Evolutionary conservation across 2,329 filamentous ascomycete genomes (phyloP), one percentile per base, ranked within the genome.

Genomic region (Chaetomiaceae sp.): DNA sequence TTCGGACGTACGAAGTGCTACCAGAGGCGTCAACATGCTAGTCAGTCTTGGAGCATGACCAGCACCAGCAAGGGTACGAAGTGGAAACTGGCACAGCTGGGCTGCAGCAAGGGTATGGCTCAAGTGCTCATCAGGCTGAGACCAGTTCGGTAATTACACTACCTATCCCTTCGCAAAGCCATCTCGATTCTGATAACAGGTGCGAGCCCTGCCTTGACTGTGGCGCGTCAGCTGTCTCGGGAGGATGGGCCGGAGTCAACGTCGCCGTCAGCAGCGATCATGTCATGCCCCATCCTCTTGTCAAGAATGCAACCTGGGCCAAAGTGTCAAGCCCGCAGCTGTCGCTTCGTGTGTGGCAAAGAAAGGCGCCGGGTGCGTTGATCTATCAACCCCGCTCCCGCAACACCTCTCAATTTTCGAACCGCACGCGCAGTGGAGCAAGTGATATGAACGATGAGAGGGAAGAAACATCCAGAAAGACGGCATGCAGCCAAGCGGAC

Each of bases 401-500:
- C 41, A 29, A 32, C n/a, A 3, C 14, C 27, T 20, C 5, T 27
- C 4, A 29, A 16, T 23, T 36, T 34, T 45, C 20, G 43, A n/a
- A 13, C 25, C 40, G 42, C n/a, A 3, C 30, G 18, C 20, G 29
- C 32, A 34, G 45, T 48, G 23, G 44, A 37, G 42, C 29, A 44
- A 16, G 30, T 27, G 30, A 37, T 13, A 37, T 37, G 32, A 30
- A 42, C 6, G 7, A 34, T 14, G 11, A 37, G 21, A 46, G n/a
- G n/a, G n/a, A 37, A 41, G 30, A 53, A 42, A 20, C 27, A 42
- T 37, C 42, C 25, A n/a, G 11, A 25, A 14, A 33, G 33, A 43
- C 32, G 40, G 32, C 23, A 49, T 49, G 48, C 48, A 44, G 48
- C 23, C 48, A 44, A 44, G 40, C 48, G 48, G 40, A 29, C 21